These are phyloP conservation scores for Backusella mclennaniae DNA, from an alignment of 192 early-diverging fungal species.

Conservation along the genomic window DNA sequence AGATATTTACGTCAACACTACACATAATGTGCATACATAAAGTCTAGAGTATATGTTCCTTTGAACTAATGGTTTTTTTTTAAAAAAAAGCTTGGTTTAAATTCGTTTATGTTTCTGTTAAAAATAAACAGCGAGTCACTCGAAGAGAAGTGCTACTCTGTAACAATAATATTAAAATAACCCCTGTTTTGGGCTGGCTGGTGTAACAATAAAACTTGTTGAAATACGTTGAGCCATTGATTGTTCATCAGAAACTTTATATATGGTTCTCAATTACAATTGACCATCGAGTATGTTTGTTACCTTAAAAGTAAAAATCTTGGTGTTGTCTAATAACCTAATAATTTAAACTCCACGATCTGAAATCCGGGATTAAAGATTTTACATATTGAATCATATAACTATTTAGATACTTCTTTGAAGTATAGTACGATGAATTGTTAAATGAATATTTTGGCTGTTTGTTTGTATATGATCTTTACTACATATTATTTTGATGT, in stretches of 20 bases:
- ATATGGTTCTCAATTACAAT: background rate
- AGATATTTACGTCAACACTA: background rate
- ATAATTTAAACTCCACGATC: background rate
- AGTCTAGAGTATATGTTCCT: background rate
- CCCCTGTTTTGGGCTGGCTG: background rate
- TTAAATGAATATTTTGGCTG: background rate
- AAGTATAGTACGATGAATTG: background rate
- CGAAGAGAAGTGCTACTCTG: background rate
- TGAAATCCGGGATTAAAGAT: background rate
- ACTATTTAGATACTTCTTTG: background rate
- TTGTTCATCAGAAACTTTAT: background rate
- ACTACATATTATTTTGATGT: background rate
- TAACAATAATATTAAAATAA: background rate
- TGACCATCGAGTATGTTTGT: background rate
- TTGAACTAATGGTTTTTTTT: background rate
- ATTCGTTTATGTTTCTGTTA: background rate
- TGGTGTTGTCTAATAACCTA: background rate
- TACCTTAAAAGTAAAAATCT: background rate
- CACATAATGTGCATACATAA: background rate
- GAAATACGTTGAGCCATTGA: background rate
- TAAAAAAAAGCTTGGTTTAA: background rate
- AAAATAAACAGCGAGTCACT: background rate
- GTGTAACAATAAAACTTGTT: background rate
- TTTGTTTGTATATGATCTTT: background rate
- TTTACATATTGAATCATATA: background rate